Conservation (phyloP, 495 filamentous ascomycete genomes). For the Penicillium silybi region DNA sequence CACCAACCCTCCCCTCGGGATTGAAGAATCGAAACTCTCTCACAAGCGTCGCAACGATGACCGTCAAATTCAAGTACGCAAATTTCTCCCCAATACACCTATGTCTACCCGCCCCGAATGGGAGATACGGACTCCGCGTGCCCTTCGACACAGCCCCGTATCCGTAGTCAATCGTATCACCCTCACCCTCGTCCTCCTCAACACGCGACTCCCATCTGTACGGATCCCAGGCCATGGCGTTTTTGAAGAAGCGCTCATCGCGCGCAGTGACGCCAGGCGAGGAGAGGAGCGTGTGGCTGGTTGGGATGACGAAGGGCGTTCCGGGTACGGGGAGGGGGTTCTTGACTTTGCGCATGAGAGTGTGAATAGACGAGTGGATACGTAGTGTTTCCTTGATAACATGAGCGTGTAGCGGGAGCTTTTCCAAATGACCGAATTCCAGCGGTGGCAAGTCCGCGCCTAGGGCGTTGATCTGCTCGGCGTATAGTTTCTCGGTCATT, state of each 20-base stretch:
- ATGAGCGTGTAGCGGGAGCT: conserved; percentile 63
- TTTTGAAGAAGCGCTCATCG: conserved; percentile 70
- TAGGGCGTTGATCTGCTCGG: conserved; percentile 64
- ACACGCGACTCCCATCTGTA: conserved; percentile 72
- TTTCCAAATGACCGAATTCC: conserved; percentile 61
- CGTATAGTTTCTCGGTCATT: conserved; percentile 69
- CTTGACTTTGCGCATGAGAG: conserved; percentile 82
- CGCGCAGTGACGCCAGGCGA: conserved; percentile 74
- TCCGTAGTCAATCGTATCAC: conserved; percentile 78
- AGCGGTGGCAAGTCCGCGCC: conserved; percentile 62
- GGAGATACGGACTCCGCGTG: conserved; percentile 79
- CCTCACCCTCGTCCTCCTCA: conserved; percentile 59
- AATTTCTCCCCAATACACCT: conserved; percentile 97
- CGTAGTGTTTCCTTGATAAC: conserved; percentile 79
- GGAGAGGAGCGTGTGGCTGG: conserved; percentile 70
- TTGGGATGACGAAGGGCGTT: conserved; percentile 74
- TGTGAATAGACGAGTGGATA: conserved; percentile 77
- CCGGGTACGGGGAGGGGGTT: conserved; percentile 72
- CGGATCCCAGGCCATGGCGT: conserved; percentile 79
- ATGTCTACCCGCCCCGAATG: conserved; percentile 91
- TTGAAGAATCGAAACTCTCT: conserved; percentile 72
- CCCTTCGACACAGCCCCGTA: conserved; percentile 93
- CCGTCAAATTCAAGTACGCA: conserved; percentile 85
- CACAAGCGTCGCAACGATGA: conserved; percentile 77
- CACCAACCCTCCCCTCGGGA: conserved; percentile 58